Conservation (phyloP, 169 alveolate species). For the Babesia bovis region DNA sequence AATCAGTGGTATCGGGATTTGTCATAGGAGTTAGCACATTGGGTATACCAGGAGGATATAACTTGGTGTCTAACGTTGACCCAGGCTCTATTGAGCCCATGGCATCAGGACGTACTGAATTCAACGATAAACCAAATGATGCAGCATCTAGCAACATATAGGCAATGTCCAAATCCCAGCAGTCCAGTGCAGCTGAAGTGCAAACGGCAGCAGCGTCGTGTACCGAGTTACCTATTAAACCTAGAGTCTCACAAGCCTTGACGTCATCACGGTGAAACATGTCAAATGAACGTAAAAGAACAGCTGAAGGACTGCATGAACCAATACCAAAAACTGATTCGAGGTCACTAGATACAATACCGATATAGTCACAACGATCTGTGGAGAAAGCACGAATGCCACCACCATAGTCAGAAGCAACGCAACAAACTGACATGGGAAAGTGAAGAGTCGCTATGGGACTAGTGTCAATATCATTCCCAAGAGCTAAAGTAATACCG, state of each 20-base stretch:
- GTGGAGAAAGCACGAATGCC: constrained; percentile 44
- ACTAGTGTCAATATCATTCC: background rate
- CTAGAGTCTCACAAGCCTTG: constrained; percentile 75
- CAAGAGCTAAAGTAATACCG: background rate
- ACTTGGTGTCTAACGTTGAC: background rate
- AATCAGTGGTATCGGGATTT: background rate
- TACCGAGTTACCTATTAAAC: constrained; percentile 75
- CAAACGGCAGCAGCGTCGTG: constrained; percentile 74
- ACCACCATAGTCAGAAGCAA: constrained; percentile 45
- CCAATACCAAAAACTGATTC: constrained; percentile 74
- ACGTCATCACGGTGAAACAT: constrained; percentile 74
- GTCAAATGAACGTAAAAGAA: constrained; percentile 77
- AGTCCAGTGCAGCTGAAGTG: constrained; percentile 75
- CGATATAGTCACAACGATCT: constrained; percentile 59
- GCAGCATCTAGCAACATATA: constrained; percentile 62
- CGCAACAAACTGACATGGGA: background rate
- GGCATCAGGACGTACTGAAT: background rate
- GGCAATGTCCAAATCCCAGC: constrained; percentile 67
- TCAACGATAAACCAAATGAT: constrained; percentile 60
- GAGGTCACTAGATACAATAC: constrained; percentile 62
- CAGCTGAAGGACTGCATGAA: constrained; percentile 79
- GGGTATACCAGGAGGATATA: background rate
- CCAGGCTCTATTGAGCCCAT: background rate
- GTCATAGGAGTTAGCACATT: background rate
- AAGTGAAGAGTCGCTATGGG: background rate